These are phyloP conservation scores for Globisporangium alternatum DNA, from an alignment of 352 stramenopile species.

Conservation along the genomic window DNA sequence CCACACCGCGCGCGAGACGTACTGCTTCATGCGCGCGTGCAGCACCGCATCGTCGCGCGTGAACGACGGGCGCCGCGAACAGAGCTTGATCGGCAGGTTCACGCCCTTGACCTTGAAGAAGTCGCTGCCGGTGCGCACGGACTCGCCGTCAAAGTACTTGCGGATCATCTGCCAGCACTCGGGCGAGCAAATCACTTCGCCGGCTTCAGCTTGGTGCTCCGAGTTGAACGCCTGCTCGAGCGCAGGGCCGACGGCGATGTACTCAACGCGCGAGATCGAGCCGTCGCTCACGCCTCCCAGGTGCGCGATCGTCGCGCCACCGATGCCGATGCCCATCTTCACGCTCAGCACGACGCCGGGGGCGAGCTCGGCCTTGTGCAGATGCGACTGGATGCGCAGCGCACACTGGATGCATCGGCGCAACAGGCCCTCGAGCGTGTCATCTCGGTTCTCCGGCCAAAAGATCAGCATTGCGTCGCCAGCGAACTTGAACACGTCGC, in stretches of 20 bases:
- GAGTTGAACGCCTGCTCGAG: conserved; percentile 89
- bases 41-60: conserved; percentile 78
- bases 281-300: conserved; percentile 87
- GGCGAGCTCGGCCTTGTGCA: conserved; percentile 85
- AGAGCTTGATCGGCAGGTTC: conserved; percentile 59
- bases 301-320: conserved; percentile 84
- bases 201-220: conserved; percentile 85
- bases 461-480: conserved; percentile 95
- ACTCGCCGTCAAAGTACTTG: conserved; percentile 57
- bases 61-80: conserved; percentile 66
- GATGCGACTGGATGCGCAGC: conserved; percentile 86
- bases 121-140: conserved; percentile 26
- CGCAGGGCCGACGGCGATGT: conserved; percentile 88
- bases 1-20: conserved; percentile 90
- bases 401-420: conserved; percentile 87
- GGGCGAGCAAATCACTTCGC: conserved; percentile 88
- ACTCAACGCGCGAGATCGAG: conserved; percentile 84
- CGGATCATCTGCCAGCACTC: conserved; percentile 76
- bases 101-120: conserved; percentile 67
- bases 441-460: conserved; percentile 90
- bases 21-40: conserved; percentile 87
- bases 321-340: conserved; percentile 93
- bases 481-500: conserved; percentile 95
- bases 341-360: conserved; percentile 88
- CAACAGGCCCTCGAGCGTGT: conserved; percentile 80